phyloP scores from a whole-genome alignment of 768 basidiomycete species.

The Psilocybe cubensis region DNA sequence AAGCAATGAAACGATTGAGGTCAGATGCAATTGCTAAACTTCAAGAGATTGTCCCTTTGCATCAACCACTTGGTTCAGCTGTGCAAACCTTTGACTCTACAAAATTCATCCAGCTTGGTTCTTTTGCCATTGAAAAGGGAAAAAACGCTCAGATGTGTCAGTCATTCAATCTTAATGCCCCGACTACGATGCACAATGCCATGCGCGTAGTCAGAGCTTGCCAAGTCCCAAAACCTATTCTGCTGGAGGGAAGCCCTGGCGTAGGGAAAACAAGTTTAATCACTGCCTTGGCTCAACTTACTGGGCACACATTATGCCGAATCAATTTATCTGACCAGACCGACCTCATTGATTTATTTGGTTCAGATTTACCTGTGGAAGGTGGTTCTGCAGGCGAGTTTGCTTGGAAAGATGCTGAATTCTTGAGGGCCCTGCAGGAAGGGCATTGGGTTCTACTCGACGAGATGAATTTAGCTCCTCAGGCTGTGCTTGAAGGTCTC shows the following conservation, averaged over 20 bases:
- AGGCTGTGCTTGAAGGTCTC: conserved; percentile 94
- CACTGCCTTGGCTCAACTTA: conserved; percentile 79
- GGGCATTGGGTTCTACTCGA: conserved; percentile 98
- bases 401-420: conserved; percentile 97
- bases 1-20: conserved; percentile 64
- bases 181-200: conserved; percentile 87
- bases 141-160: conserved; percentile 34
- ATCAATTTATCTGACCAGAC: conserved; percentile 99
- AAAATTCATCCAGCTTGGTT: conserved; percentile 61
- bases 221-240: conserved; percentile 88
- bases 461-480: conserved; percentile 98
- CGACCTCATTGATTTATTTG: conserved; percentile 94
- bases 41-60: conserved; percentile 55
- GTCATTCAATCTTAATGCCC: conserved; percentile 82
- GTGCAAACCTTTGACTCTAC: conserved; percentile 36
- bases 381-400: conserved; percentile 92
- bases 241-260: conserved; percentile 96
- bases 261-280: conserved; percentile 97
- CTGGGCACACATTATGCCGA: conserved; percentile 81
- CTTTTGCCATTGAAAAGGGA: conserved; percentile 74
- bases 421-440: conserved; percentile 89
- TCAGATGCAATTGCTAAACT: conserved; percentile 58
- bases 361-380: conserved; percentile 94
- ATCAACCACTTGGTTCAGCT: conserved; percentile 28
- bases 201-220: conserved; percentile 88